Conservation (phyloP, 306 rosid genomes). For the Medicago lupulina region DNA sequence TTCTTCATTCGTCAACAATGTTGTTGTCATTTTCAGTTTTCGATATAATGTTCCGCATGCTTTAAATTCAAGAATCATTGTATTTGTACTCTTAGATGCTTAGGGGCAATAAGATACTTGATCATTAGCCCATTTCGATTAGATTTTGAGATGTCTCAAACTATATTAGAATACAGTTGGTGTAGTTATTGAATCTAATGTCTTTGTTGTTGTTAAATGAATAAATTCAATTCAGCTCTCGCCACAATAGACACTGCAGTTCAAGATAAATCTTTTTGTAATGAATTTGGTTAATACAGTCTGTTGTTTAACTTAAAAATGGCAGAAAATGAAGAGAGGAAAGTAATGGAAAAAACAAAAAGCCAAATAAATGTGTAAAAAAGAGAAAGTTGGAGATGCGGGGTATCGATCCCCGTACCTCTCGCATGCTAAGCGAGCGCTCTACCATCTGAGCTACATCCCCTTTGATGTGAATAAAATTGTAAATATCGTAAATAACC, state of each 20-base stretch:
- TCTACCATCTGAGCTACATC: slow-evolving; percentile 99
- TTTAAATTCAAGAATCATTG: too few species aligned
- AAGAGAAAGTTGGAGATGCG: slow-evolving; percentile 62
- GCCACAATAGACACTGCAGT: background rate
- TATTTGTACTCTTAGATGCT: too few species aligned
- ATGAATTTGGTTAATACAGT: too few species aligned
- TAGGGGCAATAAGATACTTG: too few species aligned
- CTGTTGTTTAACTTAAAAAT: background rate
- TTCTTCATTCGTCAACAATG: background rate
- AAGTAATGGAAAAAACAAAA: too few species aligned
- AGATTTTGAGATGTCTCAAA: background rate
- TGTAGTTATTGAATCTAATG: background rate
- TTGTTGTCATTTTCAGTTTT: too few species aligned
- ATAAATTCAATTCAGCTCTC: background rate
- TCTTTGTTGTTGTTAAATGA: background rate
- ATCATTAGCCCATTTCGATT: too few species aligned
- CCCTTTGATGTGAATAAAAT: slow-evolving; percentile 8
- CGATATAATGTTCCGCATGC: too few species aligned
- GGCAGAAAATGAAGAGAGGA: background rate
- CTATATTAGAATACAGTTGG: background rate
- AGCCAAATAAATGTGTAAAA: too few species aligned
- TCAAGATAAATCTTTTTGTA: background rate
- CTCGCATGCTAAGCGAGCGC: slow-evolving; percentile 99
- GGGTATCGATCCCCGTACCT: slow-evolving; percentile 97
- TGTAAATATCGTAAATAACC: too few species aligned